Base-by-base conservation (phyloP, 768 basidiomycete species). In the Phylloporus arenicola region DNA sequence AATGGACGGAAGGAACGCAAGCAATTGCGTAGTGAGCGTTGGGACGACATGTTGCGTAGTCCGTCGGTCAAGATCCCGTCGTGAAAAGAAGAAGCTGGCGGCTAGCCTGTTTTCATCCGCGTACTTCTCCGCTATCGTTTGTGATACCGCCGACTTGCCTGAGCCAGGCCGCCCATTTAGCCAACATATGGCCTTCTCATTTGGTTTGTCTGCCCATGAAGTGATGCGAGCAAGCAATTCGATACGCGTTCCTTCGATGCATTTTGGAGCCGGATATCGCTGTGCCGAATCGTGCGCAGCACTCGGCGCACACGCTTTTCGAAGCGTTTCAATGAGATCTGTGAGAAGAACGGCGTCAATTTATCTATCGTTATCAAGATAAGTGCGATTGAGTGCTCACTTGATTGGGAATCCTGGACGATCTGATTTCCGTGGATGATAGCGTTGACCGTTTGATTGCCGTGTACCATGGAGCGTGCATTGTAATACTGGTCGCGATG, bases 31-130 rank as follows among this genome's bases (percentile, higher is more conserved):
- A 1, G 64, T 65, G 25, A 72, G 46, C 0, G 71, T 69, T 1
- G 69, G 53, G 9, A 71, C 45, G 5, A 72, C 53, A 11, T 55
- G 53, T 25, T 48, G 55, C 3, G 57, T 60, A 9, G 57, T 56
- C 2, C 58, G 60, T 11, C 68, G 56, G 20, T 56, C 60, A 7
- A 53, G 39, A 31, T 64, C 63, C 13, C 59, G 56, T n/a, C 64
- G 53, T 0, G 64, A 70, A 56, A 72, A 70, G 53, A 72, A 72
- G 55, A 69, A 72, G 42, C 64, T 67, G 0, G 65, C 69, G 27
- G 64, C 65, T 10, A 71, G 60, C 6, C 62, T 62, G 14, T 44
- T 16, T 48, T 54, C 29, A 22, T 20, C 30, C 38, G 51, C 47
- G 37, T 57, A 63, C 27, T 53, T 62, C 50, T 70, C 58, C 12